Evolutionary conservation across 257 asterid species (phyloP).

Genomic region (Perilla frutescens): DNA sequence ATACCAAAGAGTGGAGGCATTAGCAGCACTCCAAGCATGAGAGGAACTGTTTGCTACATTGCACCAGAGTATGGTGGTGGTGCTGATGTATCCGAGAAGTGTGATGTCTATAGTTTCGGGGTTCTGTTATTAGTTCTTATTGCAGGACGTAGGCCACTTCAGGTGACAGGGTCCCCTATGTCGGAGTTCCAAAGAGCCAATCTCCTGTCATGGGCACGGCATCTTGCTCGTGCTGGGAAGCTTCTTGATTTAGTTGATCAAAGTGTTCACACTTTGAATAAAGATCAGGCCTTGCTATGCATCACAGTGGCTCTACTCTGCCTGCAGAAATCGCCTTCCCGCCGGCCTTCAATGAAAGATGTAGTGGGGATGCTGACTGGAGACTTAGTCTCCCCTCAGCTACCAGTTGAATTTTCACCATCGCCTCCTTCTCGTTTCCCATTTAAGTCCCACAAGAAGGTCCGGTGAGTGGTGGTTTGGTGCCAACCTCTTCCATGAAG

Average conservation of each 20-base stretch:
- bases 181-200: conserved; percentile 91
- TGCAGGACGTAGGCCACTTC: conserved; percentile 94
- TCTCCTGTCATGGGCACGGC: conserved; percentile 92
- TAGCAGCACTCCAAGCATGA: conserved; percentile 96
- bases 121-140: conserved; percentile 81
- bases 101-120: conserved; percentile 92
- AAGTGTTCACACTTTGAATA: conserved; percentile 54
- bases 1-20: conserved; percentile 82
- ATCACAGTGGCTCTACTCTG: conserved; percentile 87
- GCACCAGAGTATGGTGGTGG: conserved; percentile 93
- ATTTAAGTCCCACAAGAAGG: conserved; percentile 69
- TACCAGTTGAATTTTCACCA: conserved; percentile 89
- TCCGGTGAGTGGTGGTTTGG: conserved; percentile 61
- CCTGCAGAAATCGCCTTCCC: conserved; percentile 80
- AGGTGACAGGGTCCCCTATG: conserved; percentile 95
- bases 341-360: conserved; percentile 91
- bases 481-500: conserved; percentile 26
- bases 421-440: conserved; percentile 72
- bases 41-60: conserved; percentile 91
- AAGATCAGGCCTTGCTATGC: conserved; percentile 78
- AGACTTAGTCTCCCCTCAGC: conserved; percentile 66
- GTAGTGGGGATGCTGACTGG: conserved; percentile 81
- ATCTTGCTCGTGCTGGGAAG: conserved; percentile 93
- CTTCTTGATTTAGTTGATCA: conserved; percentile 85
- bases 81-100: conserved; percentile 77